These are phyloP conservation scores for Clonostachys sp. DNA, from an alignment of 2,329 filamentous ascomycete genomes.

Conservation along the genomic window DNA sequence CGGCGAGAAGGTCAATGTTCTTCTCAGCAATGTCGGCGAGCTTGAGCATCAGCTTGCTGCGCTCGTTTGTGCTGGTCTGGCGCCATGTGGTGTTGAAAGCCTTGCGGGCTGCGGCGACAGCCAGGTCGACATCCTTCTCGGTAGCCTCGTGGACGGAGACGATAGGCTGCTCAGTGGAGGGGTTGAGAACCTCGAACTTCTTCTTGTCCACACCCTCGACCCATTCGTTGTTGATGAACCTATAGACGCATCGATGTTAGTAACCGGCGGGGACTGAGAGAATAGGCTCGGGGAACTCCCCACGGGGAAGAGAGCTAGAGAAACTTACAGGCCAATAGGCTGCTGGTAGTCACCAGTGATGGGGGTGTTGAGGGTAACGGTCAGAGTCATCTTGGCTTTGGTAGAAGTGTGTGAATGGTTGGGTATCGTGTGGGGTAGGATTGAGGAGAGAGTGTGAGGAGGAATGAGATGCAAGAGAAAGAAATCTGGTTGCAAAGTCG, in stretches of 20 bases:
- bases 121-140: constrained; percentile 80
- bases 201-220: constrained; percentile 75
- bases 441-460: not conserved
- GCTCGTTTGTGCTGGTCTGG: constrained; percentile 63
- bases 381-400: constrained; percentile 36
- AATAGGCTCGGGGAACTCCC: not conserved
- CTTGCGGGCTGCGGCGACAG: constrained; percentile 79
- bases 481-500: not conserved
- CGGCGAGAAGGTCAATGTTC: constrained; percentile 70
- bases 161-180: constrained; percentile 79
- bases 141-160: constrained; percentile 77
- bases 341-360: constrained; percentile 54
- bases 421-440: not conserved
- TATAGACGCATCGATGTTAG: constrained; percentile 20
- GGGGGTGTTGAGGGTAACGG: constrained; percentile 64
- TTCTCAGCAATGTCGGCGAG: constrained; percentile 78
- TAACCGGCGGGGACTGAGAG: not conserved
- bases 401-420: too few relatives aligned
- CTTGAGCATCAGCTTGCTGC: constrained; percentile 66
- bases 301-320: not conserved
- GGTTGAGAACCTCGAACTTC: constrained; percentile 92
- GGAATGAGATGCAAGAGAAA: not conserved
- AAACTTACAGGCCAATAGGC: constrained; percentile 56
- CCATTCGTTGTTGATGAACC: constrained; percentile 93
- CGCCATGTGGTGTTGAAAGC: constrained; percentile 75